phyloP scores from a whole-genome alignment of 768 basidiomycete species.

The Mycena galopus region DNA sequence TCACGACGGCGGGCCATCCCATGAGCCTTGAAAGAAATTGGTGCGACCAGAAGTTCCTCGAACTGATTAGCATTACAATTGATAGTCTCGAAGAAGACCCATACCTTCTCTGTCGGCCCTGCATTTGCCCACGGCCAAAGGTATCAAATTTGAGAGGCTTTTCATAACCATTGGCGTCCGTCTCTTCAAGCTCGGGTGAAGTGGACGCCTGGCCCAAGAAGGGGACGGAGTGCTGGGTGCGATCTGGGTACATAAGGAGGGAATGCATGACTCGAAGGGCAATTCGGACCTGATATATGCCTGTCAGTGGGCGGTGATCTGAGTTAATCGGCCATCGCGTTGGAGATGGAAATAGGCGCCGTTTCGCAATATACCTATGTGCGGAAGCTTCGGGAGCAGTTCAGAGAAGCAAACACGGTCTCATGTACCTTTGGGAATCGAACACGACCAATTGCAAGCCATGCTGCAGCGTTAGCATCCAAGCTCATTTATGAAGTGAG shows the following conservation, averaged over 20 bases:
- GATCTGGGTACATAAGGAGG: neutral
- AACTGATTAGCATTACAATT: neutral
- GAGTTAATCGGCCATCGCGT: neutral
- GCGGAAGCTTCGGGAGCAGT: neutral
- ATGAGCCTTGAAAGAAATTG: neutral
- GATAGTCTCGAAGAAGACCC: neutral
- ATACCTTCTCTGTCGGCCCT: neutral
- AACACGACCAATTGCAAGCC: neutral
- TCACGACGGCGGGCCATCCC: neutral
- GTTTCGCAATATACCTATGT: neutral
- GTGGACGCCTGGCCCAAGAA: neutral
- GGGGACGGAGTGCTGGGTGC: neutral
- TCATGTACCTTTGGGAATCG: neutral
- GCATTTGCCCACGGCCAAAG: neutral
- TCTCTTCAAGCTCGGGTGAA: neutral
- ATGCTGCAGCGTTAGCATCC: neutral
- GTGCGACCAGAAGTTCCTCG: neutral
- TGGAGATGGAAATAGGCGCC: neutral
- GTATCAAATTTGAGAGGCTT: neutral
- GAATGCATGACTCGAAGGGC: neutral
- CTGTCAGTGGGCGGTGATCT: neutral
- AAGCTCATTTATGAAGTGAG: neutral
- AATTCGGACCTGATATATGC: neutral
- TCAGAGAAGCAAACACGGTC: neutral
- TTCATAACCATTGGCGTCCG: neutral